phyloP scores from a whole-genome alignment of 2,329 filamentous ascomycete genomes.

The Fusarium domesticum region DNA sequence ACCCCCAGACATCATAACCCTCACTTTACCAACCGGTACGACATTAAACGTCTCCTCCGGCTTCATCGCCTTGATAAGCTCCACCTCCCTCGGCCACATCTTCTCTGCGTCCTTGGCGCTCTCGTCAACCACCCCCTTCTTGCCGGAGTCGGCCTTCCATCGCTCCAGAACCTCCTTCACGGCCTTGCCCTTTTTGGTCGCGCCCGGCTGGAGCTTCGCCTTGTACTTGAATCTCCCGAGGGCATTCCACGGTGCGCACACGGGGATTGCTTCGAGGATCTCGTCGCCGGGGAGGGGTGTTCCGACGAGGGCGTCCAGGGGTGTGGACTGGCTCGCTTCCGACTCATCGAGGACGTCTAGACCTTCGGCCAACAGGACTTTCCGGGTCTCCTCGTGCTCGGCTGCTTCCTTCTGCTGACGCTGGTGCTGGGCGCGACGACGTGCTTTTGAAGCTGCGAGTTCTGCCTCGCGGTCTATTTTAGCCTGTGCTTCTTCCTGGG shows the following conservation, averaged over 20 bases:
- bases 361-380: conserved; percentile 57
- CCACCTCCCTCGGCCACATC: conserved; percentile 84
- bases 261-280: conserved; percentile 63
- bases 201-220: conserved; percentile 87
- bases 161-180: conserved; percentile 83
- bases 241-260: conserved; percentile 64
- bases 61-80: conserved; percentile 77
- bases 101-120: conserved; percentile 61
- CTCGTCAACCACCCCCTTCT: conserved; percentile 61
- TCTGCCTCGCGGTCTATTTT: conserved; percentile 68
- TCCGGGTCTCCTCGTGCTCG: conserved; percentile 69
- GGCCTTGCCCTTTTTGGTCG: conserved; percentile 90
- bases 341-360: conserved; percentile 59
- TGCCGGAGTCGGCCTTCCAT: conserved; percentile 66
- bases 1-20: conserved; percentile 70
- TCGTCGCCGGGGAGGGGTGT: conserved; percentile 79
- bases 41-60: conserved; percentile 77
- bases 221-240: conserved; percentile 81
- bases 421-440: conserved; percentile 76
- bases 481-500: conserved; percentile 64
- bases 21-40: conserved; percentile 75
- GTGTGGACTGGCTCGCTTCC: conserved; percentile 51
- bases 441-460: conserved; percentile 66
- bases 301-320: conserved; percentile 71
- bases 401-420: conserved; percentile 72